These are phyloP conservation scores for Zea luxurians DNA, from an alignment of 176 grass and related monocot genomes.

Conservation along the genomic window DNA sequence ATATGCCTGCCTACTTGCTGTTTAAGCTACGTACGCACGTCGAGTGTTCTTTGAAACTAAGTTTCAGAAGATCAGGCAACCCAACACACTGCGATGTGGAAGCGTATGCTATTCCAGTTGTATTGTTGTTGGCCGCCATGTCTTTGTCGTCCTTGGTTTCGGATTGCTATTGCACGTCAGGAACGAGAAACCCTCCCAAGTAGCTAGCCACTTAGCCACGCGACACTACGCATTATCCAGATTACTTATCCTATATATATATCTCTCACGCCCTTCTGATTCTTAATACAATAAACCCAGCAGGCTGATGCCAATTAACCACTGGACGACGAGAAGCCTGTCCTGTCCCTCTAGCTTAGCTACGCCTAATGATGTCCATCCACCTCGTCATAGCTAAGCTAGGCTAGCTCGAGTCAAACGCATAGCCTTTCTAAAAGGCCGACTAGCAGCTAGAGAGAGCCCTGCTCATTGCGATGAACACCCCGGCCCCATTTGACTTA, in stretches of 20 bases:
- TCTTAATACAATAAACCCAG: not conserved
- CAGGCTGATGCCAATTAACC: conserved; percentile 17
- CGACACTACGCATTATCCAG: not conserved
- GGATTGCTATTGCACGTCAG: too few relatives aligned
- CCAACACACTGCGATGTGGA: not conserved
- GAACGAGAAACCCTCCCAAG: too few relatives aligned
- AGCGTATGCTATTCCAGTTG: conserved; percentile 5
- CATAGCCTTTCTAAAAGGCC: conserved; percentile 40
- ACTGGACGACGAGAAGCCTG: conserved; percentile 14
- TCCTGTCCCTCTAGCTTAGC: not conserved
- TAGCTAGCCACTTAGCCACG: too few relatives aligned
- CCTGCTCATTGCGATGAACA: conserved; percentile 32
- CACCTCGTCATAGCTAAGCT: conserved; percentile 36
- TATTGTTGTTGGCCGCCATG: not conserved
- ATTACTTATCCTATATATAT: conserved; percentile 27
- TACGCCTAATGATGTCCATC: conserved; percentile 36
- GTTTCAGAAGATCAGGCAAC: not conserved
- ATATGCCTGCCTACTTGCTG: conserved; percentile 2
- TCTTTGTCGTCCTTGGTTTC: conserved; percentile 9
- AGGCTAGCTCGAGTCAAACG: conserved; percentile 27
- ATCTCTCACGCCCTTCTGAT: too few relatives aligned
- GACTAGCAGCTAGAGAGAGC: not conserved
- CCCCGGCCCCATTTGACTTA: conserved; percentile 38
- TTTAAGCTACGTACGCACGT: not conserved
- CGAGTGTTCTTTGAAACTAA: conserved; percentile 6